Conservation (phyloP, 2,329 filamentous ascomycete species). For the Fusarium sambucinum region DNA sequence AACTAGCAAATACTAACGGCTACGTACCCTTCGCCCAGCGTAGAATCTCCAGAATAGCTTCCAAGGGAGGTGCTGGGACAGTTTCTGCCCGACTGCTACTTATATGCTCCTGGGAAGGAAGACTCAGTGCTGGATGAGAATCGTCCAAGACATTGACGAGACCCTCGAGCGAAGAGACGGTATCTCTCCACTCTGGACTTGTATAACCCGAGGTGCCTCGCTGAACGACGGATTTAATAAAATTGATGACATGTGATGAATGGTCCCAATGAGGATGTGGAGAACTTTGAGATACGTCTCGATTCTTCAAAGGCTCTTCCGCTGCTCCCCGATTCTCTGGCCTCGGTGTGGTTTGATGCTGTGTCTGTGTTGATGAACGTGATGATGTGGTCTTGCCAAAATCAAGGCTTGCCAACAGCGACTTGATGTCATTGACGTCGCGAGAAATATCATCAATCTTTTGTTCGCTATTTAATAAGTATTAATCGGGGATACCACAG, state of each 20-base stretch:
- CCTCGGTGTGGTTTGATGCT: not conserved
- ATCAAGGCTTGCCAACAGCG: constrained; percentile 39
- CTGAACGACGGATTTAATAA: constrained; percentile 47
- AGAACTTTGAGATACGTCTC: too few species aligned
- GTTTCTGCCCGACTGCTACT: not conserved
- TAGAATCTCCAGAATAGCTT: constrained; percentile 46
- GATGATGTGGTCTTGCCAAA: not conserved
- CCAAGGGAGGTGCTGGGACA: constrained; percentile 46
- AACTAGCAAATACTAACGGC: fast-evolving
- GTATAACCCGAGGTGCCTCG: not conserved
- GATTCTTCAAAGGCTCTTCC: fast-evolving
- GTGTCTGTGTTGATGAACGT: not conserved
- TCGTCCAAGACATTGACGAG: constrained; percentile 18
- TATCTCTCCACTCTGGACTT: not conserved
- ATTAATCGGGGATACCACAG: fast-evolving
- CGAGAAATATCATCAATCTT: constrained; percentile 54
- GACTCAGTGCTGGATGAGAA: not conserved
- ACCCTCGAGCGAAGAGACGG: constrained; percentile 20
- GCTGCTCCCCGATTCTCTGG: fast-evolving
- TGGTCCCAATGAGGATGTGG: constrained; percentile 47
- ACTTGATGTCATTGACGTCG: constrained; percentile 52
- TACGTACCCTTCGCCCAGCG: constrained; percentile 51
- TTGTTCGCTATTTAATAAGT: constrained; percentile 47
- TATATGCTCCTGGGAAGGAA: too few species aligned
- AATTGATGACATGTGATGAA: constrained; percentile 51